phyloP scores from a whole-genome alignment of 2,329 filamentous ascomycete species.

The Fusarium sambucinum region DNA sequence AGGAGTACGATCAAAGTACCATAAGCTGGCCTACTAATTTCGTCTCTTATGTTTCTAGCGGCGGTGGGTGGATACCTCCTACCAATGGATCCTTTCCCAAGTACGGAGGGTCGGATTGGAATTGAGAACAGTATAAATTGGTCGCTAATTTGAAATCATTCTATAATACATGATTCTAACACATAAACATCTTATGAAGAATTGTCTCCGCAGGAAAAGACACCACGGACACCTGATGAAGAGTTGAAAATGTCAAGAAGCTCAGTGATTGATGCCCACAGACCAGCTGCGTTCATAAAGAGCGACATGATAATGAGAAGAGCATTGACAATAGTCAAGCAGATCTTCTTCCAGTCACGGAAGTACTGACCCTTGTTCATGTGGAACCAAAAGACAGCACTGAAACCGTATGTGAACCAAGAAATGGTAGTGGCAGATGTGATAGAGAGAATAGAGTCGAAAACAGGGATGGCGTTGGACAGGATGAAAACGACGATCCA shows the following conservation, averaged over 20 bases:
- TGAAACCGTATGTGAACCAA: conserved; percentile 47
- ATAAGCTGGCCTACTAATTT: no score
- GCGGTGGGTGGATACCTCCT: no score
- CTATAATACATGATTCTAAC: neutral
- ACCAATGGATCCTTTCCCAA: no score
- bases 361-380: conserved; percentile 39
- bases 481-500: conserved; percentile 47
- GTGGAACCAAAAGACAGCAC: conserved; percentile 46
- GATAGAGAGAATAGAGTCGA: conserved; percentile 48
- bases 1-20: no score
- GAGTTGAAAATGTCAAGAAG: conserved; percentile 41
- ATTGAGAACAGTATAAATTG: neutral
- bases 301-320: conserved; percentile 40
- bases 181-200: conserved; percentile 12
- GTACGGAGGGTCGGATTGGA: no score
- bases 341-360: conserved; percentile 42
- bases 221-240: conserved; percentile 31
- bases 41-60: no score
- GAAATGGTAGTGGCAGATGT: conserved; percentile 46
- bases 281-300: conserved; percentile 46
- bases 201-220: conserved; percentile 45
- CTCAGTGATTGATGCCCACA: conserved; percentile 46
- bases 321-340: conserved; percentile 36
- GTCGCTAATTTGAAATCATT: neutral
- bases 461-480: conserved; percentile 49